Base-by-base conservation (phyloP, 176 grass and related monocot genomes). In the Carex cristatella region DNA sequence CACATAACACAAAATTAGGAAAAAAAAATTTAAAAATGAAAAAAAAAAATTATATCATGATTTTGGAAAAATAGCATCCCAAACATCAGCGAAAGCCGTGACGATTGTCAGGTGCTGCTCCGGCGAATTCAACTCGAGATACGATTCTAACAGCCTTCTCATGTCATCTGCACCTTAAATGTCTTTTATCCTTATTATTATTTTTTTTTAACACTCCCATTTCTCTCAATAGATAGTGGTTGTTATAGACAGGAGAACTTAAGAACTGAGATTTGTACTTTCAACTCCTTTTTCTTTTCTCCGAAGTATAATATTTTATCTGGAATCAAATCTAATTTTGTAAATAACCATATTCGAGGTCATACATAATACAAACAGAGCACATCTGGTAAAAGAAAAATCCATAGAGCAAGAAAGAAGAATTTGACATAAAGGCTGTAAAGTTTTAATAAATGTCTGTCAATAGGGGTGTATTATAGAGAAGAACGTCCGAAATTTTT, bases 121-220 rank as follows among this genome's bases (percentile, higher is more conserved):
- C 14, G 94, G 85, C 49, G 92, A 94, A 82, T 97, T 97, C 79
- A 97, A 86, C 74, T 90, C 72, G 23, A 97, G 94, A 86, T 97
- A 97, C 7, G 90, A 87, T 61, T 89, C 88, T 23, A 97, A 90
- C 79, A 97, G 70, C 32, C 74, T 87, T 82, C 92, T 89, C 88
- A 88, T 79, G 1, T 83, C 90, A 33, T 61, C 82, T 32, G 32
- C 77, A 80, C 18, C 42, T 23, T 23, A 23, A 23, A 23, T 23
- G 23, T 23, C 23, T 92, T 91, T 83, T 86, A 84, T 94, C 38
- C 89, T 12, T 90, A 93, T 65, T 97, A 94, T 91, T 83, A 91
- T 85, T 94, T 97, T 87, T 94, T 33, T 33, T 33, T 33, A 33
- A 33, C 32, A 33, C 2, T 33, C 32, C 32, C 32, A 33, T 33